Evolutionary conservation across 164 flowering plant species (phyloP), one percentile per base, ranked within the genome.

Genomic region (Berberis vulgaris): DNA sequence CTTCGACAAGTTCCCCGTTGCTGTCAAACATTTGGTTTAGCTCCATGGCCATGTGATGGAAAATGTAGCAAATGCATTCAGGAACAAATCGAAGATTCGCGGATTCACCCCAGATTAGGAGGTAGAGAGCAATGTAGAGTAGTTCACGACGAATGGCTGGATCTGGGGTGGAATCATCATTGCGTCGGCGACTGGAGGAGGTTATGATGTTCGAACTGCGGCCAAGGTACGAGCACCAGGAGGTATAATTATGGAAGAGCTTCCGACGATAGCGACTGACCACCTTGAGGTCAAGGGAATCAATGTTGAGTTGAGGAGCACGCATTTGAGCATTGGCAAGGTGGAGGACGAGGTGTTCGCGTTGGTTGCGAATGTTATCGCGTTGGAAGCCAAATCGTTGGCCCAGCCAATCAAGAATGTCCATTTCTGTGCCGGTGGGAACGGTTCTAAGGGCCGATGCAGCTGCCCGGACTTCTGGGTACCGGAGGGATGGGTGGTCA

Each of bases 321-420:
- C 91, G 86, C 97, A 92, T 92, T 76, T 89, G 98, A 42, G 85
- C 69, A 74, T 92, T 92, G 50, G 98, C 86, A 13, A 92, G 72
- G 74, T 89, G 97, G 45, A 92, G 91, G 5, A 92, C 94, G 52
- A 92, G 72, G 67, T 92, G 91, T 74, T 92, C 97, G 58, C 97
- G 54, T 70, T 89, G 97, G 80, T 92, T 89, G 62, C 87, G 73
- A 2, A 89, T 86, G 81, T 82, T 92, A 72, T 84, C 96, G 9
- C 5, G 38, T 61, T 92, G 98, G 66, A 92, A 92, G 5, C 98
- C 93, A 66, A 92, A 92, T 73, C 76, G 73, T 39, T 59, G 11
- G 3, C 89, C 93, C 1, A 92, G 83, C 97, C 96, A 92, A 80
- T 92, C 97, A 69, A 92, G 57, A 41, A 92, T 73, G 83, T 92